phyloP scores from a whole-genome alignment of 352 stramenopile species.

The Globisporangium abappressorium region DNA sequence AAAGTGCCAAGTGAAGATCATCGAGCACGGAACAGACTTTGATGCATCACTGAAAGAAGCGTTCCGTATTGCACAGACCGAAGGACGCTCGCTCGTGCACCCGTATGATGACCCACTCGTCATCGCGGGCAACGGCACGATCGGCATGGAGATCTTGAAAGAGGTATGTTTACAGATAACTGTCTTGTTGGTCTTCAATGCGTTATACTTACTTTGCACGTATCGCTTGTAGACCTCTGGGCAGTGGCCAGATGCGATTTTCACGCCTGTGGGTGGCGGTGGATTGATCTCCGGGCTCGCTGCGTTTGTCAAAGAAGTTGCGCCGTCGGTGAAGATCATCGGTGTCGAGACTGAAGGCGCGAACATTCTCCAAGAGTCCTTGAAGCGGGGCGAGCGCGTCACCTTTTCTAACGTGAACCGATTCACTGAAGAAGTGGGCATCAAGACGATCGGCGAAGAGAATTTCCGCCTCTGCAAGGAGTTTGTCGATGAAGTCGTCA shows the following conservation, averaged over 20 bases:
- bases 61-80: slow-evolving; percentile 85
- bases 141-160: slow-evolving; percentile 93
- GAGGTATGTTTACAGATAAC: slow-evolving; percentile 31
- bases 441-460: slow-evolving; percentile 91
- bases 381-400: slow-evolving; percentile 82
- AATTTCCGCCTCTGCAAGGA: slow-evolving; percentile 94
- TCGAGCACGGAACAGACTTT: slow-evolving; percentile 96
- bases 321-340: slow-evolving; percentile 92
- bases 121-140: slow-evolving; percentile 97
- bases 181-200: neutral
- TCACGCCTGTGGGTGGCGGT: slow-evolving; percentile 96
- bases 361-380: slow-evolving; percentile 91
- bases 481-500: slow-evolving; percentile 96
- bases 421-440: slow-evolving; percentile 97
- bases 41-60: slow-evolving; percentile 93
- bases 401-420: slow-evolving; percentile 92
- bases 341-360: slow-evolving; percentile 95
- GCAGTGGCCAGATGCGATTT: slow-evolving; percentile 93
- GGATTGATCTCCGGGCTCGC: slow-evolving; percentile 95
- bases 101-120: slow-evolving; percentile 97
- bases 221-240: slow-evolving; percentile 55
- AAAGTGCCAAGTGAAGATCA: slow-evolving; percentile 85
- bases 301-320: slow-evolving; percentile 87
- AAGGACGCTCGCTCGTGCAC: slow-evolving; percentile 94
- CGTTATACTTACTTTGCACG: neutral